phyloP scores from a whole-genome alignment of 805 yeast species.

The Vanderwaltozyma verrucispora region DNA sequence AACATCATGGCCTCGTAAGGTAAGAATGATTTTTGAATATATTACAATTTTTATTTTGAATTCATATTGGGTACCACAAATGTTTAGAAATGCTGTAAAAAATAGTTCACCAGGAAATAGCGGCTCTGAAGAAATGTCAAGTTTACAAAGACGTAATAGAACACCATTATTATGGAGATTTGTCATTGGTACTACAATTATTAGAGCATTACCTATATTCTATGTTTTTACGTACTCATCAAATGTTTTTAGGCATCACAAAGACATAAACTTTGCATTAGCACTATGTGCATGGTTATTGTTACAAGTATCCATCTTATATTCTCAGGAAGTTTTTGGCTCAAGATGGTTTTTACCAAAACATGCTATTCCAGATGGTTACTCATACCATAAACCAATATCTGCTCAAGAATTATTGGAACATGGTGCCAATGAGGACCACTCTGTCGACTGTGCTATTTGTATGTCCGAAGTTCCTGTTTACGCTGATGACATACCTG shows the following conservation, averaged over 20 bases:
- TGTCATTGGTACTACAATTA: constrained; percentile 53
- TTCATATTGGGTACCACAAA: constrained; percentile 86
- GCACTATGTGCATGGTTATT: constrained; percentile 44
- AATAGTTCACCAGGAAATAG: constrained; percentile 21
- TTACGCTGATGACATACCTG: constrained; percentile 22
- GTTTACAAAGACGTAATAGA: constrained; percentile 31
- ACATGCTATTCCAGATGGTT: constrained; percentile 64
- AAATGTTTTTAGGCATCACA: constrained; percentile 65
- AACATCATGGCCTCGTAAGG: constrained; percentile 49
- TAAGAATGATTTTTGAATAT: constrained; percentile 50
- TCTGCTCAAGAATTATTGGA: constrained; percentile 21
- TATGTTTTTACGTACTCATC: constrained; percentile 44
- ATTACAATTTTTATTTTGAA: constrained; percentile 40
- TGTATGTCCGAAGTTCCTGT: constrained; percentile 67
- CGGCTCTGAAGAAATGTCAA: too few species aligned
- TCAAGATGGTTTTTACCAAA: constrained; percentile 78
- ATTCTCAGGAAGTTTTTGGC: constrained; percentile 58
- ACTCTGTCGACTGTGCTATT: constrained; percentile 71
- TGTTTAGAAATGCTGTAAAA: constrained; percentile 48
- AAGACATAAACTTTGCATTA: constrained; percentile 41
- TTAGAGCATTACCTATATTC: constrained; percentile 53
- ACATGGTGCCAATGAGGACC: constrained; percentile 24
- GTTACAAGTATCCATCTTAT: constrained; percentile 48
- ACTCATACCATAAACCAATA: constrained; percentile 54
- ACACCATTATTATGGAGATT: constrained; percentile 66